Conservation (phyloP, 2,329 filamentous ascomycete genomes). For the Trichoderma sp. region DNA sequence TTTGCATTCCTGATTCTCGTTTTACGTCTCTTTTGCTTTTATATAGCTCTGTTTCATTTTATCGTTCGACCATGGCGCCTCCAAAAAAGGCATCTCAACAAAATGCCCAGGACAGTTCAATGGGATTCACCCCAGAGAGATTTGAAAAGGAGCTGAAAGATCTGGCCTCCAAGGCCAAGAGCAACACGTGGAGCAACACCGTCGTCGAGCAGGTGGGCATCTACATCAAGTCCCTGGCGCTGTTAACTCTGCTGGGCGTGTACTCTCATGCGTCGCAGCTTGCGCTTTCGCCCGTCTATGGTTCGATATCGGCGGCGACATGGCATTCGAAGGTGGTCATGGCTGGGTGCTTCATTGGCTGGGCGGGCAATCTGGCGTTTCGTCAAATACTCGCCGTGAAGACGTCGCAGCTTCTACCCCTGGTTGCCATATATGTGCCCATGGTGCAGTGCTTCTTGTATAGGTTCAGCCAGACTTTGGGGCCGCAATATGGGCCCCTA, state of each 20-base stretch:
- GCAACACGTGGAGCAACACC: slow-evolving; percentile 41
- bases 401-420: slow-evolving; percentile 62
- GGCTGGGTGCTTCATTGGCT: slow-evolving; percentile 70
- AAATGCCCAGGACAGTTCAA: slow-evolving; percentile 29
- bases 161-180: slow-evolving; percentile 51
- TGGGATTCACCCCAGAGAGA: slow-evolving; percentile 52
- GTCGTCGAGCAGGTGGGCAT: slow-evolving; percentile 44
- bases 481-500: slow-evolving; percentile 72
- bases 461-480: slow-evolving; percentile 65
- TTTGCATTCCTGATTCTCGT: neutral
- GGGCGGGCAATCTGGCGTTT: slow-evolving; percentile 67
- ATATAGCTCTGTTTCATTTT: neutral
- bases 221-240: slow-evolving; percentile 42
- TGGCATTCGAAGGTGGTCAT: slow-evolving; percentile 72
- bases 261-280: slow-evolving; percentile 74
- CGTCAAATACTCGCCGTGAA: slow-evolving; percentile 50
- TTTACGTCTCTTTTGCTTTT: neutral
- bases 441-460: slow-evolving; percentile 73
- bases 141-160: slow-evolving; percentile 59
- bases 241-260: slow-evolving; percentile 52
- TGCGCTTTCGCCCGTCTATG: slow-evolving; percentile 84
- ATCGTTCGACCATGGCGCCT: slow-evolving; percentile 17
- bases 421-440: slow-evolving; percentile 77
- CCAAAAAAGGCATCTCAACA: slow-evolving; percentile 1
- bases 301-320: slow-evolving; percentile 74